These are phyloP conservation scores for Iris macrosiphon DNA, from an alignment of 106 monocot genomes.

Conservation along the genomic window DNA sequence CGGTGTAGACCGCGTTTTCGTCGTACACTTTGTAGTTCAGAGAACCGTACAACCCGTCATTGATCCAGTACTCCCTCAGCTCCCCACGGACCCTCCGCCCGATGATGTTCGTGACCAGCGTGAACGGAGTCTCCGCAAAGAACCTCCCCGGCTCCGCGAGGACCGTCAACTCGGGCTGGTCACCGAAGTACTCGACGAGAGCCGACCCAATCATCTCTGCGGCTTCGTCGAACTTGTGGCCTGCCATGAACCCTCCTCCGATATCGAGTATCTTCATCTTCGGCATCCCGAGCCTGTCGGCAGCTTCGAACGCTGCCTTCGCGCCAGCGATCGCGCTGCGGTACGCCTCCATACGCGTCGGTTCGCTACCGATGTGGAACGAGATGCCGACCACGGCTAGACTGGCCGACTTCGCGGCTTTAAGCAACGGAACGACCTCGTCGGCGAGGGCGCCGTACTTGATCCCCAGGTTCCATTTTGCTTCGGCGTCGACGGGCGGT, in stretches of 20 bases:
- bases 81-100: conserved; percentile 16
- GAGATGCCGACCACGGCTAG: conserved; percentile 8
- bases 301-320: conserved; percentile 2
- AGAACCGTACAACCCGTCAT: conserved; percentile 23
- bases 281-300: conserved; percentile 1
- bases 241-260: conserved; percentile 13
- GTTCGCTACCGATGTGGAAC: conserved; percentile 18
- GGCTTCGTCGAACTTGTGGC: not conserved
- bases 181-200: not conserved
- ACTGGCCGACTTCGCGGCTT: not conserved
- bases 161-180: conserved; percentile 4
- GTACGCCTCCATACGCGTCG: not conserved
- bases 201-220: not conserved
- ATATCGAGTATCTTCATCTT: conserved; percentile 18
- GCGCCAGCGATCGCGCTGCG: conserved; percentile 4
- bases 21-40: conserved; percentile 12
- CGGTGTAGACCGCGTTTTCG: too few species aligned
- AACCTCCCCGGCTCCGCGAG: conserved; percentile 16
- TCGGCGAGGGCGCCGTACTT: conserved; percentile 6
- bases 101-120: conserved; percentile 17
- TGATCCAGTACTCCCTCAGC: conserved; percentile 27
- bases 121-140: conserved; percentile 19
- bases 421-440: conserved; percentile 1
- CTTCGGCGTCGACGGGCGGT: not conserved
- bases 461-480: not conserved